Evolutionary conservation across 2,329 filamentous ascomycete genomes (phyloP), one percentile per base, ranked within the genome.

Genomic region (Xylaria hypoxylon): DNA sequence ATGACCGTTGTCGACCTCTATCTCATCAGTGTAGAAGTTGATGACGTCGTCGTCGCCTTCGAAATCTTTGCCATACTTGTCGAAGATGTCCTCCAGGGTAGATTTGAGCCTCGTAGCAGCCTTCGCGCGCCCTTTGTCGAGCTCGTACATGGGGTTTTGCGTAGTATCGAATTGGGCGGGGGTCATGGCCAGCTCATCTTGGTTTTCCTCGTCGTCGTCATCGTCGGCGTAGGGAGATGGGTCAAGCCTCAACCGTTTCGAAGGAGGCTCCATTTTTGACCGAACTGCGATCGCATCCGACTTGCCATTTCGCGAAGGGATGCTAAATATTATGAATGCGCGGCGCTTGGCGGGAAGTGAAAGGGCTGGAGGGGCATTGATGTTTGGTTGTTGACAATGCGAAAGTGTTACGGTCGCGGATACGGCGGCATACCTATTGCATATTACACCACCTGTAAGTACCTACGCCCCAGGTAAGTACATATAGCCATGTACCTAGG

Each of bases 1-100:
- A 80, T 98, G 96, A 0, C 96, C 95, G 82, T 97, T 96, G 78
- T 98, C 87, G 62, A 97, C 89, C n/a, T 97, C 85, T 52, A 98
- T 89, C 65, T 92, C 84, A 60, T 93, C 94, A 0, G 92, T 95
- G 56, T 84, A 83, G 63, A 97, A 83, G 78, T 98, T 93, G 73
- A 98, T 94, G 80, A 97, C 94, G 78, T 98, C 95, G 60, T 91
- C 94, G 57, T 95, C 85, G 4, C 90, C 91, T 1, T 89, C 89
- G 74, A 97, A 97, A 77, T 97, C 92, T 70, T 85, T 89, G 59
- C 86, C 89, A 77, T 97, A 97, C 78, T 97, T 97, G 67, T 91
- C 87, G 76, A 97, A 97, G 62, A 98, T 97, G 62, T 87, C 83
- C 76, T 97, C 94, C 77, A 97, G 96, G 5, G 89, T 89, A n/a